Evolutionary conservation across 2,329 filamentous ascomycete species (phyloP), one percentile per base, ranked within the genome.

Genomic region (Clarireedia monteithiana): DNA sequence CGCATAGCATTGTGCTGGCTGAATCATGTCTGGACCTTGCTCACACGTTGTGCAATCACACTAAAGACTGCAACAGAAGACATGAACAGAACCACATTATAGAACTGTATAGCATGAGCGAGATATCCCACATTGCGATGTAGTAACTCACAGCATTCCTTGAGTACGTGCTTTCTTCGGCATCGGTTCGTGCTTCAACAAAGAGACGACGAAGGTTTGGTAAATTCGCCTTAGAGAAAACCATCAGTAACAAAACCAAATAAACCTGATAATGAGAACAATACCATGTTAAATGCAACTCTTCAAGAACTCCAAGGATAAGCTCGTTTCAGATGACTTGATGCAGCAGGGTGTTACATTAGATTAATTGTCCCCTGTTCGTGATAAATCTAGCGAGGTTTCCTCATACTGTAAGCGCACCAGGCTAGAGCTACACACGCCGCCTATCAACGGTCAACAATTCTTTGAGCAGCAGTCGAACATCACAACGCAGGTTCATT

Each of bases 191-290:
- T 34, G 92, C 88, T 74, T 97, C 92, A 53, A 96, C 92, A 68
- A 99, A 97, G 58, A 99, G 85, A 14, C 94, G 88, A 50, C 94
- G 85, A n/a, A 99, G 80, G 69, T 99, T 97, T 38, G 94, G 94
- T 52, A 97, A 83, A 69, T 85, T 91, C 40, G 87, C 88, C 75
- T 70, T 59, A 26, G 60, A 63, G 52, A 58, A 63, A 48, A 61
- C 48, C 40, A 62, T 62, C 14, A 46, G 56, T 55, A 15, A 55
- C 10, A 34, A 48, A 53, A 49, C 12, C 30, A 40, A 17, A 27
- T 20, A 46, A 24, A 45, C 17, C 10, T 9, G 17, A 49, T 34
- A 24, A 60, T 50, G 53, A 27, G 17, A 47, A 45, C 23, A 53
- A 61, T 60, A 66, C 63, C 64, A 66, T 66, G 12, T 27, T 59